Evolutionary conservation across 768 basidiomycete species (phyloP).

Genomic region (Hericium coralloides): DNA sequence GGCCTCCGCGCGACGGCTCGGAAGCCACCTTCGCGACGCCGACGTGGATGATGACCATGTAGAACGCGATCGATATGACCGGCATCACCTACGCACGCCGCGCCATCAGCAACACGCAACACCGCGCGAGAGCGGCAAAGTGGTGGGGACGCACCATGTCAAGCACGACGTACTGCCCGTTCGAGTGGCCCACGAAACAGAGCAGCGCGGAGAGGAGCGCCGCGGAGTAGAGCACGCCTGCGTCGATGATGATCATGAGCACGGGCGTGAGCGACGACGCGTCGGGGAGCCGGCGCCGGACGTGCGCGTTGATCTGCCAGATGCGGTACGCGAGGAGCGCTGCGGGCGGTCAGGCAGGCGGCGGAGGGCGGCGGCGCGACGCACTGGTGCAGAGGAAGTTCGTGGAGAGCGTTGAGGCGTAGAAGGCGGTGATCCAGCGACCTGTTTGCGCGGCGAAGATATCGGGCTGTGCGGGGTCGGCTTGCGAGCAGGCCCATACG

Average conservation of each 20-base stretch:
- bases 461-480: not conserved
- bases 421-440: conserved; percentile 2
- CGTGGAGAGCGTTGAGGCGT: not conserved
- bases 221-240: conserved; percentile 1
- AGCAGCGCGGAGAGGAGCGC: conserved; percentile 14
- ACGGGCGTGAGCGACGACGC: not conserved
- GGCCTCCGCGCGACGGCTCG: not conserved
- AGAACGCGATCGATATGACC: conserved; percentile 20
- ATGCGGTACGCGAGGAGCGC: conserved; percentile 1
- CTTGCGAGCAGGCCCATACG: not conserved
- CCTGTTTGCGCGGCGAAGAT: not conserved
- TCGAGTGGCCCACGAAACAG: conserved; percentile 16
- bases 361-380: not conserved
- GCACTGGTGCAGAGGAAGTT: conserved; percentile 1
- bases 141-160: conserved; percentile 14
- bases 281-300: not conserved
- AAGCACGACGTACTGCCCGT: conserved; percentile 15
- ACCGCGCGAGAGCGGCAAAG: not conserved
- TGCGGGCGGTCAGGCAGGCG: not conserved
- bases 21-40: conserved; percentile 11
- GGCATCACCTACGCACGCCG: conserved; percentile 11
- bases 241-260: not conserved
- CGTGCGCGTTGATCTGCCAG: not conserved
- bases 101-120: not conserved
- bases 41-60: conserved; percentile 19